phyloP scores from a whole-genome alignment of 1,284 basidiomycete genomes.

The Fomes fomentarius region DNA sequence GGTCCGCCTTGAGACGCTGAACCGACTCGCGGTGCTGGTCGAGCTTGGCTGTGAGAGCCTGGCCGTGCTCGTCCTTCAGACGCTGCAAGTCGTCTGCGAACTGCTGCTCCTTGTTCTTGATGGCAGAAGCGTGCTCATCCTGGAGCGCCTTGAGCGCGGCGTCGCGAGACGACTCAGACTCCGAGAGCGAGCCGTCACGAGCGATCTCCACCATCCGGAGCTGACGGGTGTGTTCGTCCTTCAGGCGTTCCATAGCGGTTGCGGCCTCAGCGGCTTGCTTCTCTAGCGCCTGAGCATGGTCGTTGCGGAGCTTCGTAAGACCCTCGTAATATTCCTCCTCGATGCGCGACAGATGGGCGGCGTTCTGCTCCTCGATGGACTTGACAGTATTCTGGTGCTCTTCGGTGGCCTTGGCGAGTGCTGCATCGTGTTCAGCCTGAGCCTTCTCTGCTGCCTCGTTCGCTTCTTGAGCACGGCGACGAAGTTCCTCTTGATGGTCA shows the following conservation, averaged over 20 bases:
- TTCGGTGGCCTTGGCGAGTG: slow-evolving; percentile 48
- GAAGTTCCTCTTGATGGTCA: slow-evolving; percentile 39
- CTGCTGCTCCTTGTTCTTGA: slow-evolving; percentile 63
- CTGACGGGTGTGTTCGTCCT: slow-evolving; percentile 71
- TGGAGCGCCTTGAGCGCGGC: slow-evolving; percentile 63
- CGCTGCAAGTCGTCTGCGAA: slow-evolving; percentile 65
- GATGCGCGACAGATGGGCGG: slow-evolving; percentile 59
- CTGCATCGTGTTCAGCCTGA: slow-evolving; percentile 53
- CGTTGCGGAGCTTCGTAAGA: slow-evolving; percentile 68
- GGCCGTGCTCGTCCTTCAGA: slow-evolving; percentile 62
- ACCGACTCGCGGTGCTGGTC: slow-evolving; percentile 56
- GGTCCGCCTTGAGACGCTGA: slow-evolving; percentile 51
- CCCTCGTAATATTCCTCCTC: slow-evolving; percentile 83
- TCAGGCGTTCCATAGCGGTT: slow-evolving; percentile 63
- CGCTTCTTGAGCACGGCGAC: slow-evolving; percentile 31
- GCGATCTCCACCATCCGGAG: slow-evolving; percentile 73
- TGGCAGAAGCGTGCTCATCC: slow-evolving; percentile 67
- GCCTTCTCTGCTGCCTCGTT: slow-evolving; percentile 39
- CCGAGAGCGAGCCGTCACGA: slow-evolving; percentile 71
- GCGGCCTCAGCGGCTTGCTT: slow-evolving; percentile 62
- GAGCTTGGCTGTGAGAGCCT: slow-evolving; percentile 54
- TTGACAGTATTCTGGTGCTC: slow-evolving; percentile 62
- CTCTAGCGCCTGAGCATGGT: slow-evolving; percentile 66
- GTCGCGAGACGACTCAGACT: slow-evolving; percentile 70
- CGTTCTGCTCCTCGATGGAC: slow-evolving; percentile 60